Conservation (phyloP, 192 early-diverging fungal genomes). For the Pecoramyces ruminantium region DNA sequence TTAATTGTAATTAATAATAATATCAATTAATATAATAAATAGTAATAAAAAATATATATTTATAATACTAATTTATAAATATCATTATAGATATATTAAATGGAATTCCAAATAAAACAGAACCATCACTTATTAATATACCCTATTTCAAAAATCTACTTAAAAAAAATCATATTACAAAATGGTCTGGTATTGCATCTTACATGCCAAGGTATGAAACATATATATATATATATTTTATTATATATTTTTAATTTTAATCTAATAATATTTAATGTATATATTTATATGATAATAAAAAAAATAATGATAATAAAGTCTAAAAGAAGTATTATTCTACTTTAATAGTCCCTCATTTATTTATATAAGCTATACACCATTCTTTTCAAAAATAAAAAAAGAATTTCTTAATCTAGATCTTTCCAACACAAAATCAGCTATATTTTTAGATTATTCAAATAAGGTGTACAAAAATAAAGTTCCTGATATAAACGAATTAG, state of each 20-base stretch:
- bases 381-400: neutral
- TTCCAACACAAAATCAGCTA: neutral
- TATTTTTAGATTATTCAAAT: neutral
- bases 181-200: neutral
- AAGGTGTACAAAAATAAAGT: neutral
- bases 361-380: neutral
- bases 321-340: neutral
- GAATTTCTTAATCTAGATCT: neutral
- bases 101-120: neutral
- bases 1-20: neutral
- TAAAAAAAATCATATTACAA: neutral
- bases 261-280: no score
- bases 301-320: neutral
- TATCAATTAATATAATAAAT: no score
- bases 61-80: no score
- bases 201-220: neutral
- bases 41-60: no score
- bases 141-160: neutral
- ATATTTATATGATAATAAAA: no score
- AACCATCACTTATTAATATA: neutral
- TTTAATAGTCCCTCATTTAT: neutral
- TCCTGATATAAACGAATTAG: neutral
- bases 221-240: no score
- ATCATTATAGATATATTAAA: neutral
- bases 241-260: no score